Base-by-base conservation (phyloP, 257 asterid genomes). In the Anisodus acutangulus region DNA sequence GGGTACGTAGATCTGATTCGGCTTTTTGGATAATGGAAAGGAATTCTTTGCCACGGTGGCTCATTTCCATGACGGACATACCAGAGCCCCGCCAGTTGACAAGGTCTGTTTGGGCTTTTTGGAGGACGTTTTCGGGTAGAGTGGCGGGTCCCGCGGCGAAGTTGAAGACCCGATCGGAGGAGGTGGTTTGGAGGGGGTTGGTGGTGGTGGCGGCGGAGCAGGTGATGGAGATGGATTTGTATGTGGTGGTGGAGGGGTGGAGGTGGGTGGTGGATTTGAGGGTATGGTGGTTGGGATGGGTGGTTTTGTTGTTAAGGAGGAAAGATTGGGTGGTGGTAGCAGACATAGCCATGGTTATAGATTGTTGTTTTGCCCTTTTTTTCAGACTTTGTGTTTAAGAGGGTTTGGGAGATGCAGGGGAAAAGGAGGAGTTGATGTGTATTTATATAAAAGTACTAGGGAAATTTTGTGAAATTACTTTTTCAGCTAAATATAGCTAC, bases 51-150 rank as follows among this genome's bases (percentile, higher is more conserved):
- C 99, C 99, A 39, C 99, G 95, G 89, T 95, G 98, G 91, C 98
- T 94, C 99, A 95, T 95, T 90, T 95, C 99, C 97, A 93, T 93
- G 55, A 95, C 98, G 43, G 99, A 95, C 98, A 95, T 94, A 87
- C 99, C 99, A 41, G 90, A 91, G 68, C 93, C 95, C 19, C 88
- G 90, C 98, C 98, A 95, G 92, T 92, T 85, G 83, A 92, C 90
- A 84, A 95, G 97, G 86, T 95, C 99, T 0, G 96, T 89, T 85
- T 95, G 97, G 64, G 99, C 98, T 80, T 88, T 90, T 58, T 88
- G 93, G 83, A 95, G 95, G 87, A 94, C 99, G 55, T 89, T 92
- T 69, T 94, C 98, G 2, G 98, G 99, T 51, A 95, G 97, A 13
- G 90, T 90, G 70, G 98, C 98, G 58, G 98, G 98, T 9, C 98